phyloP scores from a whole-genome alignment of 192 early-diverging fungal genomes.

The Backusella circina region DNA sequence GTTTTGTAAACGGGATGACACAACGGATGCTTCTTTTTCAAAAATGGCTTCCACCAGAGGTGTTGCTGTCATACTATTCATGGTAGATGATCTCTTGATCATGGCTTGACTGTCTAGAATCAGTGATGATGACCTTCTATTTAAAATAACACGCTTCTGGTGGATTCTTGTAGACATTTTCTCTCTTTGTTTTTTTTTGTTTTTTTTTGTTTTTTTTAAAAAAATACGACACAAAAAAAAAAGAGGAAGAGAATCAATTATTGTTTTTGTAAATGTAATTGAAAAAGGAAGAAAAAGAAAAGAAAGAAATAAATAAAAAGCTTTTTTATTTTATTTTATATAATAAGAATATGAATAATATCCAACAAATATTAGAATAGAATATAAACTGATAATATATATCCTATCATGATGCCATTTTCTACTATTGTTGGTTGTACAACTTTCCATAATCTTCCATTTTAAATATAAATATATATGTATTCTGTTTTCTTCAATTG shows the following conservation, averaged over 20 bases:
- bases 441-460: neutral
- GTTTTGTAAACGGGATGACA: neutral
- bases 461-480: neutral
- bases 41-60: neutral
- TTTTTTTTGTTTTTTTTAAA: slow-evolving; percentile 3
- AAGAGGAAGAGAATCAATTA: neutral
- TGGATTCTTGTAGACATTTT: neutral
- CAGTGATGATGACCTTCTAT: slow-evolving; percentile 5
- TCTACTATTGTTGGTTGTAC: neutral
- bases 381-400: neutral
- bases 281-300: neutral
- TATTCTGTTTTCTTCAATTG: no score
- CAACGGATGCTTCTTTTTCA: neutral
- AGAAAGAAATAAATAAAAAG: neutral
- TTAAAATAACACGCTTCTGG: slow-evolving; percentile 9
- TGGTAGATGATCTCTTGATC: neutral
- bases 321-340: neutral
- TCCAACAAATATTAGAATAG: neutral
- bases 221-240: neutral
- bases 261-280: no score
- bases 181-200: neutral
- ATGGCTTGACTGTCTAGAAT: slow-evolving; percentile 1
- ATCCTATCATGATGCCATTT: slow-evolving; percentile 1
- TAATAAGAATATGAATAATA: neutral
- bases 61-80: neutral